Evolutionary conservation across 1,139 yeast genomes (phyloP).

Genomic region (Pichia sp.): DNA sequence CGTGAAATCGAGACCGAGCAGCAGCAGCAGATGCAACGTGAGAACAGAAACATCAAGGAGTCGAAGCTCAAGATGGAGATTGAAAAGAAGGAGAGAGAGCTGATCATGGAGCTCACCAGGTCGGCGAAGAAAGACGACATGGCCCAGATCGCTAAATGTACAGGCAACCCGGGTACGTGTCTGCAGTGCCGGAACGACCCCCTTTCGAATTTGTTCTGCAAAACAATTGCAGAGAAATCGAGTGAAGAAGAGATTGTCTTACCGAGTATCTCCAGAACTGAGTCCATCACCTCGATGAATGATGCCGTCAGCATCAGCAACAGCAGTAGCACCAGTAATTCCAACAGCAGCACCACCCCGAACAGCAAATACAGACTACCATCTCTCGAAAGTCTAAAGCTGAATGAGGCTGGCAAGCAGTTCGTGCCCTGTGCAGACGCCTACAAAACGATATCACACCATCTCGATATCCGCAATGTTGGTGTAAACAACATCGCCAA

Average conservation of each 20-base stretch:
- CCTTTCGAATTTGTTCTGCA: conserved; percentile 82
- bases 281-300: not conserved
- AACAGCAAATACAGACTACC: conserved; percentile 18
- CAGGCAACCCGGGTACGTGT: conserved; percentile 88
- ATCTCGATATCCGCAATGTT: conserved; percentile 65
- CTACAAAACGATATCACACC: conserved; percentile 76
- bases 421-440: conserved; percentile 88
- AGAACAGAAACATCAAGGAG: not conserved
- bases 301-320: conserved; percentile 15
- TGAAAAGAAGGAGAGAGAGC: conserved; percentile 24
- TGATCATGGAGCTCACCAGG: conserved; percentile 21
- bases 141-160: conserved; percentile 48
- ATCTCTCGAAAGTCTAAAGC: conserved; percentile 26
- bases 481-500: conserved; percentile 74
- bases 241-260: conserved; percentile 6
- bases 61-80: conserved; percentile 19
- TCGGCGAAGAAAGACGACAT: conserved; percentile 15
- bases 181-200: conserved; percentile 81
- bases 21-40: conserved; percentile 9
- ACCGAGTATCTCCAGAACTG: conserved; percentile 20
- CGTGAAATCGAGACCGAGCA: conserved; percentile 62
- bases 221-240: conserved; percentile 56
- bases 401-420: conserved; percentile 28
- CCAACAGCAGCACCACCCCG: not conserved
- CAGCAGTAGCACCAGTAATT: not conserved